Conservation (phyloP, 2,329 filamentous ascomycete species). For the Penicillium sp. region DNA sequence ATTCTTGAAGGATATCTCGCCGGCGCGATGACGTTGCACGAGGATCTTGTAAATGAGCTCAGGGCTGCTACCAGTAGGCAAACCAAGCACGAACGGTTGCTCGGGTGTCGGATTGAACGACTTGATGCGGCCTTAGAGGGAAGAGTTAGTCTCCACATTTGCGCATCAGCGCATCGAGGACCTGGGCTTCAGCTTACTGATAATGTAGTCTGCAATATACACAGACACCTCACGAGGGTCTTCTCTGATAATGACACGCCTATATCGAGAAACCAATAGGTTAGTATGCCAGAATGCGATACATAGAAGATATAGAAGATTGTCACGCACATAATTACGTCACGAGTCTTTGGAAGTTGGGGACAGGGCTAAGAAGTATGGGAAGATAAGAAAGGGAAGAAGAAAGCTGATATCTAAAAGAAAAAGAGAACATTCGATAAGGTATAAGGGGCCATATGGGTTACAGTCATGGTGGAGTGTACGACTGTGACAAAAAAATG, state of each 20-base stretch:
- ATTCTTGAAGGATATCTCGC: slow-evolving; percentile 76
- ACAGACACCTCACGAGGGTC: slow-evolving; percentile 65
- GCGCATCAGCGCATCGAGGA: neutral
- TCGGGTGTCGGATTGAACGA: slow-evolving; percentile 68
- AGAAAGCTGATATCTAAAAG: neutral
- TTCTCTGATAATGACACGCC: slow-evolving; percentile 82
- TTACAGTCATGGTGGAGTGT: slow-evolving; percentile 28
- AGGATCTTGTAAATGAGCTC: slow-evolving; percentile 74
- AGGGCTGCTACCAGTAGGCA: slow-evolving; percentile 80
- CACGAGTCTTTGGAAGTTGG: slow-evolving; percentile 14
- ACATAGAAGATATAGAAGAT: neutral
- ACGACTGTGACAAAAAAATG: slow-evolving; percentile 21
- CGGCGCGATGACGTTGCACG: slow-evolving; percentile 50
- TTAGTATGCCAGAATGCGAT: slow-evolving; percentile 7
- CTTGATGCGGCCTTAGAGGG: slow-evolving; percentile 66
- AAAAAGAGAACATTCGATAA: slow-evolving; percentile 8
- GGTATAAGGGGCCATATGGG: slow-evolving; percentile 17
- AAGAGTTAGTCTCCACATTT: slow-evolving; percentile 3
- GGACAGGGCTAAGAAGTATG: neutral
- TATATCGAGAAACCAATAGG: slow-evolving; percentile 35
- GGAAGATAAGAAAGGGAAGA: slow-evolving; percentile 1
- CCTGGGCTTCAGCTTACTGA: slow-evolving; percentile 51
- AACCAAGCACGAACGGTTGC: slow-evolving; percentile 75
- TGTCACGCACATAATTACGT: slow-evolving; percentile 31
- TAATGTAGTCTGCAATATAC: slow-evolving; percentile 79